Conservation (phyloP, 1,284 basidiomycete genomes). For the Fomitopsis pinicola region DNA sequence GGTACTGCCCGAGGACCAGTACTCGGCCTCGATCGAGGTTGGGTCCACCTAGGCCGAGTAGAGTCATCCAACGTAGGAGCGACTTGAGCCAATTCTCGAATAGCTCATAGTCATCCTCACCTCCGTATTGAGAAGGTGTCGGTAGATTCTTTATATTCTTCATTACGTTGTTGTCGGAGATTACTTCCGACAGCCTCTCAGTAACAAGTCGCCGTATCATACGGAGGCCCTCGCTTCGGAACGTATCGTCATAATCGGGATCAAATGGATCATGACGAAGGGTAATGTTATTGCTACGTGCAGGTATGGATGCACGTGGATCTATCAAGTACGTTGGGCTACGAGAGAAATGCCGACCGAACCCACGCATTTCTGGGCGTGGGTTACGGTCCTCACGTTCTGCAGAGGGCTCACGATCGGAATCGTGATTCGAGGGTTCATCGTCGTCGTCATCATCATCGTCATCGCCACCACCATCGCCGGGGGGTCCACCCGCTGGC, state of each 20-base stretch:
- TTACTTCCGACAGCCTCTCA: not conserved
- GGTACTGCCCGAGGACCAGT: not conserved
- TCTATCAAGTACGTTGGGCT: not conserved
- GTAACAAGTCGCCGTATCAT: not conserved
- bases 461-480: not conserved
- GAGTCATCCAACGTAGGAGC: not conserved
- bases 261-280: not conserved
- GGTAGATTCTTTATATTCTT: not conserved
- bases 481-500: not conserved
- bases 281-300: no score
- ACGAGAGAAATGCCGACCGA: not conserved
- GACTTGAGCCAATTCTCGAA: not conserved
- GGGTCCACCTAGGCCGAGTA: not conserved
- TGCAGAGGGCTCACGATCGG: not conserved
- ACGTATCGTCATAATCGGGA: not conserved
- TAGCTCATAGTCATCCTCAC: not conserved
- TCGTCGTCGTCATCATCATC: not conserved
- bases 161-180: not conserved
- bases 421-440: no score
- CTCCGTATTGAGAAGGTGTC: not conserved
- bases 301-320: no score
- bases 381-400: not conserved
- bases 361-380: not conserved
- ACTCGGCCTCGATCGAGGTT: not conserved
- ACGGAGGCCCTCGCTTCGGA: not conserved